These are phyloP conservation scores for Taphrina deformans DNA, from an alignment of 1,139 yeast species.

Conservation along the genomic window DNA sequence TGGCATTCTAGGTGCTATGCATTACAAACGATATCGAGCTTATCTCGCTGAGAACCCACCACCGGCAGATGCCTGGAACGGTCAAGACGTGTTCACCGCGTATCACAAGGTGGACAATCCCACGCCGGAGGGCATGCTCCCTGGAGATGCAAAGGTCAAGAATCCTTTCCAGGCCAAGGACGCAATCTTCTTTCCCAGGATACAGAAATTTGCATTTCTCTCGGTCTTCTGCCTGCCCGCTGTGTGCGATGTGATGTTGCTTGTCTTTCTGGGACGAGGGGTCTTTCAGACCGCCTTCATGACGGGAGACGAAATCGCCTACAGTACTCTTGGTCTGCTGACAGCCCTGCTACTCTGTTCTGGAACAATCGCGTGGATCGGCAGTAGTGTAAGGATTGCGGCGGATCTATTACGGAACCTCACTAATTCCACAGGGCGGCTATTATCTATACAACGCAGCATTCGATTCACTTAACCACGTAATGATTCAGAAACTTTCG, in stretches of 20 bases:
- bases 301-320: conserved; percentile 4
- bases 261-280: conserved; percentile 20
- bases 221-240: conserved; percentile 20
- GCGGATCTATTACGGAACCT: background rate
- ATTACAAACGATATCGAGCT: conserved; percentile 13
- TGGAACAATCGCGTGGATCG: conserved; percentile 21
- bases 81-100: conserved; percentile 16
- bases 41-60: conserved; percentile 5
- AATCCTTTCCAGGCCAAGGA: conserved; percentile 17
- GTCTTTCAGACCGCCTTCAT: conserved; percentile 22
- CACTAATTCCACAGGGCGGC: conserved; percentile 8
- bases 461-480: conserved; percentile 18
- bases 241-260: conserved; percentile 19
- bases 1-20: conserved; percentile 16
- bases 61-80: conserved; percentile 20
- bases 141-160: conserved; percentile 5
- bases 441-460: conserved; percentile 23
- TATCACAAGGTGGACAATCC: conserved; percentile 16
- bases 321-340: conserved; percentile 8
- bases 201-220: conserved; percentile 15
- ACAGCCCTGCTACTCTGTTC: conserved; percentile 13
- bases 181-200: conserved; percentile 11
- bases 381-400: conserved; percentile 22
- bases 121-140: conserved; percentile 9
- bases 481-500: conserved; percentile 15